Evolutionary conservation across 2,329 filamentous ascomycete species (phyloP).

Genomic region (Xylaria sp.): DNA sequence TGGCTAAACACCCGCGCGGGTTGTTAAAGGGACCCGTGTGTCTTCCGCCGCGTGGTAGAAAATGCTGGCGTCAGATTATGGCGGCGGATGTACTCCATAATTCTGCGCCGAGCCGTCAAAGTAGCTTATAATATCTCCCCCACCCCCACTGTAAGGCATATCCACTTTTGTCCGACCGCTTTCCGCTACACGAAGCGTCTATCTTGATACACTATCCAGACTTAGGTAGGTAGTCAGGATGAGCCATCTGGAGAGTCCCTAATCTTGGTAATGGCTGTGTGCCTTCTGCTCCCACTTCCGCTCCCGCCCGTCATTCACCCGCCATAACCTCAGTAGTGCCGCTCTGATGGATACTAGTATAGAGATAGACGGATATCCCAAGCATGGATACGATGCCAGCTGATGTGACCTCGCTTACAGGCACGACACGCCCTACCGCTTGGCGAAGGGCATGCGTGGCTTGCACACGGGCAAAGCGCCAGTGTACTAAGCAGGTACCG

Average conservation of each 20-base stretch:
- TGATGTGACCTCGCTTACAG: not conserved
- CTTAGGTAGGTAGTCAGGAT: not conserved
- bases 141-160: constrained; percentile 20
- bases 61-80: constrained; percentile 23
- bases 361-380: constrained; percentile 1
- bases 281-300: not conserved
- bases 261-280: not conserved
- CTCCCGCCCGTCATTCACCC: not conserved
- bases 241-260: not conserved
- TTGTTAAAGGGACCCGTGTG: constrained; percentile 5
- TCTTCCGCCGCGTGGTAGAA: constrained; percentile 12
- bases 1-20: constrained; percentile 8
- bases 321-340: not conserved
- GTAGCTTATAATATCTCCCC: not conserved
- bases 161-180: constrained; percentile 40
- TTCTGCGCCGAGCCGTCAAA: constrained; percentile 18
- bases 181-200: constrained; percentile 17
- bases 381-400: constrained; percentile 28
- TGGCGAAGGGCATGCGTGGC: constrained; percentile 51
- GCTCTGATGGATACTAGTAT: not conserved
- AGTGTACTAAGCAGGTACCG: constrained; percentile 52
- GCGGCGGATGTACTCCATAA: constrained; percentile 18
- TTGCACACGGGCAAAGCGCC: constrained; percentile 53
- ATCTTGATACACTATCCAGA: not conserved
- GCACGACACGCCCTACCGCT: not conserved